Evolutionary conservation across 108 stramenopile species (phyloP), one percentile per base, ranked within the genome.

Genomic region (Nitzschia sp.): DNA sequence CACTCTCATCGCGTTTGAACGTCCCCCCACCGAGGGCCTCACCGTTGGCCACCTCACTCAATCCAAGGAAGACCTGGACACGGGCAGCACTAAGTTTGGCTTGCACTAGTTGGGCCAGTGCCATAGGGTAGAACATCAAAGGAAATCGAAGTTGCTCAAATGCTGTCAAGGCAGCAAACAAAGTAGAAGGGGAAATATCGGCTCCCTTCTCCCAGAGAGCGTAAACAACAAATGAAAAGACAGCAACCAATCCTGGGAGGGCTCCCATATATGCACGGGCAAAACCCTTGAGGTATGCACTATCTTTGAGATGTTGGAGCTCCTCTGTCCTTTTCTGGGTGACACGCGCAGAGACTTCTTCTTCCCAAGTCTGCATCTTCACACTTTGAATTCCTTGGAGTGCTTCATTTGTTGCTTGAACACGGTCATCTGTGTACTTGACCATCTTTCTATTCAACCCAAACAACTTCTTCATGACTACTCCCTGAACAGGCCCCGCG

Each of bases 281-380:
- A 51, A 87, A 90, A 11, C 83, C 89, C 44, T 82, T 65, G 9
- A 87, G 68, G 60, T 82, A 85, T 0, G 86, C 84, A 61, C 81
- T 73, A n/a, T 29, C 41, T 51, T 64, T 73, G 42, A 87, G 51
- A 41, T 64, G 72, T 17, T 61, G 25, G 51, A 97, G 65, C 57
- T 97, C 96, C 51, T 69, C 61, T n/a, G 69, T 25, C 39, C 96
- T 72, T 34, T 65, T 64, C 10, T 66, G 63, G 6, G 72, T 57
- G 22, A 97, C 79, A 21, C 80, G 74, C 34, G 85, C 62, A 29
- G 63, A 66, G 57, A 95, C 87, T 22, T 88, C 72, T 20, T 70
- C 80, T 66, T 97, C 97, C 95, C 95, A 97, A 15, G 89, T 87
- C 52, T 94, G 93, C 83, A 91, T 90, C 67, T 97, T 97, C 57